Base-by-base conservation (phyloP, 2,329 filamentous ascomycete species). In the Byssochlamys sp. region DNA sequence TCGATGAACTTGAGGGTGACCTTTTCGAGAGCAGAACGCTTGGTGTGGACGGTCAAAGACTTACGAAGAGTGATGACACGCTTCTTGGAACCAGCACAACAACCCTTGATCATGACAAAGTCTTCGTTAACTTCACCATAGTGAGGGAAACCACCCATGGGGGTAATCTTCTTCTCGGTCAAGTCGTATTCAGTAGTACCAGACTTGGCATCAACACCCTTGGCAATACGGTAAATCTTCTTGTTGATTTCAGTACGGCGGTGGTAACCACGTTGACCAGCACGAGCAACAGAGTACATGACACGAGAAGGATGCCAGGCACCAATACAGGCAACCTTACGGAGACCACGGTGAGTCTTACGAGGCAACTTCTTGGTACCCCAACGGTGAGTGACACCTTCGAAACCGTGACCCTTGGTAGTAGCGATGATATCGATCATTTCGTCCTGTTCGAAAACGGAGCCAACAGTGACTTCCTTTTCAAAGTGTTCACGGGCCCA, bases 311-410 rank as follows among this genome's bases (percentile, higher is more conserved):
- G 94, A 85, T 99, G 94, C 94, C 94, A 99, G 73, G 94, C 94
- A 89, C 94, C 94, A 80, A 99, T 99, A 96, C 94, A 99, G 76
- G 94, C 94, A 72, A 99, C 92, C 89, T 99, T 99, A 76, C 94
- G 88, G 76, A 99, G 91, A 96, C 94, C 94, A 88, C 99, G 99
- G 89, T 99, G 94, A 63, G 94, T 99, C 91, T 99, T 99, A 78
- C 94, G 90, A 71, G 94, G 94, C 74, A 99, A 90, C 90, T 97
- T 99, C 90, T 96, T 99, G 83, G 94, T 99, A 73, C 94, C 94
- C 94, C 94, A 99, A 82, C 94, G 87, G 79, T 86, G 83, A 67
- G 94, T 99, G 73, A 99, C 94, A 88, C 94, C 94, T 78, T 84
- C 84, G 89, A 90, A 97, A 78, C 94, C 94, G 84, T 97, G 90